Base-by-base conservation (phyloP, 2,329 filamentous ascomycete species). In the Claviceps humidiphila region DNA sequence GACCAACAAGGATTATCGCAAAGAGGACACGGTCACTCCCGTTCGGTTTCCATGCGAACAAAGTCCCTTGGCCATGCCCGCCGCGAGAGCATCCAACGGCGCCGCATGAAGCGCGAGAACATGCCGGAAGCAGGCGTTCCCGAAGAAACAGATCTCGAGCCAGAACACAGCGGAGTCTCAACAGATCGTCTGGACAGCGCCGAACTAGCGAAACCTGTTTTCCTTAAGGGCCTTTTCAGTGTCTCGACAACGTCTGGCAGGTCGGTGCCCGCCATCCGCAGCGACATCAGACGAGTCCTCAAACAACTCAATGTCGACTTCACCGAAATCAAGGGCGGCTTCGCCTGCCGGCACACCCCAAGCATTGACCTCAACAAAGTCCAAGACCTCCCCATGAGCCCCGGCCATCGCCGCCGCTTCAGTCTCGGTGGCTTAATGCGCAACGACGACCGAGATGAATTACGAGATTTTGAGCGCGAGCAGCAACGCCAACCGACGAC, bases 191-290 rank as follows among this genome's bases (percentile, higher is more conserved):
- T 84, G 9, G 77, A 81, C 55, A 82, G 80, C 58, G 82, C 85
- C 5, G 89, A 94, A 58, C 80, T 91, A 55, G 84, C 91, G 51
- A 96, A 95, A 66, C 93, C 93, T 0, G 93, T 97, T 3, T 97
- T 86, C 66, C 78, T 98, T 53, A 98, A 97, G 68, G 93, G 93
- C 4, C 76, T 98, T 17, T 97, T 98, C 71, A 97, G 91, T 61
- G 93, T 97, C 51, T 94, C 89, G 4, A 98, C 93, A 0, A 98
- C 93, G 6, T 96, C 89, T 53, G 93, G 84, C 63, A 95, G 94
- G 64, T 88, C 91, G 1, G 80, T 97, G 11, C 74, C 82, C 1
- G 82, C 89, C 54, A 98, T 98, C 56, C 82, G 91, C 41, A 74
- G 82, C 6, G 93, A 98, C 64, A 87, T 98, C 59, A 94, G 94